These are phyloP conservation scores for Lactarius trivialis DNA, from an alignment of 768 basidiomycete genomes.

Conservation along the genomic window DNA sequence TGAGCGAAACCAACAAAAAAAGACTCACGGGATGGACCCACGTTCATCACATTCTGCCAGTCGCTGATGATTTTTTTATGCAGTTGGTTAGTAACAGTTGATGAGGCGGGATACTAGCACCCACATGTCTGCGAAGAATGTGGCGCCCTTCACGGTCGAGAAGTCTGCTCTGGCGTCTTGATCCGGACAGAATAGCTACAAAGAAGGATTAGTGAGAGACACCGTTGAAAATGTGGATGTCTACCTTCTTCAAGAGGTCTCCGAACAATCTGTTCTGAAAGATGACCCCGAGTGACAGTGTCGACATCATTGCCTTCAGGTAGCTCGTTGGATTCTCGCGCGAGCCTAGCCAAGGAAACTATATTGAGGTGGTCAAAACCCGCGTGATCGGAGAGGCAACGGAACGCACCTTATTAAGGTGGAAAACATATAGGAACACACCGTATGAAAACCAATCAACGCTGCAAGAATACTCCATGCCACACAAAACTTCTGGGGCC, in stretches of 20 bases:
- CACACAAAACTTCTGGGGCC: constrained; percentile 19
- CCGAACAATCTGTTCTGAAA: constrained; percentile 6
- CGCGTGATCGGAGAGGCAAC: not conserved
- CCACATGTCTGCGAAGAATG: constrained; percentile 16
- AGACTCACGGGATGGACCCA: not conserved
- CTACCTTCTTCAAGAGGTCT: constrained; percentile 10
- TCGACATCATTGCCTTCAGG: constrained; percentile 13
- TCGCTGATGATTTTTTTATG: not conserved
- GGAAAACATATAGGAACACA: constrained; percentile 16
- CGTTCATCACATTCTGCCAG: constrained; percentile 1
- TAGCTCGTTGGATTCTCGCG: constrained; percentile 12
- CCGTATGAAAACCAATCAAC: constrained; percentile 23
- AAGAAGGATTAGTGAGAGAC: not conserved
- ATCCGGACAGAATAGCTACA: constrained; percentile 9
- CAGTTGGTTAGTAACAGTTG: not conserved
- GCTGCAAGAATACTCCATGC: constrained; percentile 16
- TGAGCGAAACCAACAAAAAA: not conserved
- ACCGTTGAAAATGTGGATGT: not conserved
- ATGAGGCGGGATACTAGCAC: not conserved
- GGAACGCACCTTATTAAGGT: constrained; percentile 11
- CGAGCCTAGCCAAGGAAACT: constrained; percentile 20
- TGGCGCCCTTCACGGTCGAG: constrained; percentile 1
- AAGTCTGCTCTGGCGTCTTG: constrained; percentile 10
- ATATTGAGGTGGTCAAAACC: not conserved
- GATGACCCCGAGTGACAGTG: constrained; percentile 1